Evolutionary conservation across 169 alveolate genomes (phyloP).

Genomic region (Cryptosporidium sp.): DNA sequence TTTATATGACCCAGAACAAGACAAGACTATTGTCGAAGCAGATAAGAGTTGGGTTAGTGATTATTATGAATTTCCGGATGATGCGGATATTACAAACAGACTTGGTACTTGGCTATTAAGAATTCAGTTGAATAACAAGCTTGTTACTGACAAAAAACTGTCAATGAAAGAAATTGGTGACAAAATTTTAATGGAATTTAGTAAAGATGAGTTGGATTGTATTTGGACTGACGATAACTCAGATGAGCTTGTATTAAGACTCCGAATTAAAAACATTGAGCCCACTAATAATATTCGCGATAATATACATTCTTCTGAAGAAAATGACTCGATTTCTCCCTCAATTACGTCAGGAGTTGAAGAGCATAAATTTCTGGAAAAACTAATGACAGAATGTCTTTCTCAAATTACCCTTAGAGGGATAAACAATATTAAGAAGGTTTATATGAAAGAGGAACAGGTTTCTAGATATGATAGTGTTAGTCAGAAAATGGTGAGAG

Average conservation of each 20-base stretch:
- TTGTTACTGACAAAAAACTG: conserved; percentile 95
- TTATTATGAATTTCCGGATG: conserved; percentile 95
- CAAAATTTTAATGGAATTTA: conserved; percentile 89
- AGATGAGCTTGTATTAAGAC: conserved; percentile 94
- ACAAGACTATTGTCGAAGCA: conserved; percentile 91
- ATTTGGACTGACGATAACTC: conserved; percentile 97
- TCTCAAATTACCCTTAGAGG: conserved; percentile 87
- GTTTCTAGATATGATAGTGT: conserved; percentile 87
- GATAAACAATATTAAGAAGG: conserved; percentile 92
- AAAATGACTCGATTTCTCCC: conserved; percentile 39
- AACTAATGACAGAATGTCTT: conserved; percentile 88
- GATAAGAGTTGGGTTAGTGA: conserved; percentile 95
- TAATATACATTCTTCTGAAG: conserved; percentile 39
- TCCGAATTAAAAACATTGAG: conserved; percentile 89
- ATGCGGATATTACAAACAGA: conserved; percentile 81
- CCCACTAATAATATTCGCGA: conserved; percentile 42
- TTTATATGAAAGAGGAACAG: conserved; percentile 96
- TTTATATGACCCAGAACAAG: conserved; percentile 97
- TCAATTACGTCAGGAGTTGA: conserved; percentile 81
- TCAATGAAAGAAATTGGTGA: conserved; percentile 94
- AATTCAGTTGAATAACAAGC: conserved; percentile 93
- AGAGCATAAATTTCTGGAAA: conserved; percentile 89
- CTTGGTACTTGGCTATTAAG: conserved; percentile 96
- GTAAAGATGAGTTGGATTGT: conserved; percentile 91
- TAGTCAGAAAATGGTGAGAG: conserved; percentile 88